Conservation (phyloP, 1,284 basidiomycete species). For the Moniliophthora roreri region DNA sequence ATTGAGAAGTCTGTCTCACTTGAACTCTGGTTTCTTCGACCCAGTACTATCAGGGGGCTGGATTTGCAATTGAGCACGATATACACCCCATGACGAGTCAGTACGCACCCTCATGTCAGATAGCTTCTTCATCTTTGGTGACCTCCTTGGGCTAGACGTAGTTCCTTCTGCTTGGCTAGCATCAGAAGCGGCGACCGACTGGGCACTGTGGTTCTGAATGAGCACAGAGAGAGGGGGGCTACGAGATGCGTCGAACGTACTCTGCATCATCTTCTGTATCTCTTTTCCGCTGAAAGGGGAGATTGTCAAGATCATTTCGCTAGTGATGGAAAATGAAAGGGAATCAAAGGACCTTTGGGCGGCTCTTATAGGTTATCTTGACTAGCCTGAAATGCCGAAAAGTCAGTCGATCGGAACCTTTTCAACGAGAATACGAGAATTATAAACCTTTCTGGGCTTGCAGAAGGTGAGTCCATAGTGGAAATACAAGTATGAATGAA, state of each 20-base stretch:
- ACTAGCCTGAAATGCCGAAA: slow-evolving; percentile 26
- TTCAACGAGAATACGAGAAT: not conserved
- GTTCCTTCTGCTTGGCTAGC: slow-evolving; percentile 5
- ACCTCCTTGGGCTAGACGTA: slow-evolving; percentile 2
- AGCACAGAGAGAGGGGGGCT: not conserved
- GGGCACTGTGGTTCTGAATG: not conserved
- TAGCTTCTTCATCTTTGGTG: slow-evolving; percentile 8
- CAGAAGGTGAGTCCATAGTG: slow-evolving; percentile 8
- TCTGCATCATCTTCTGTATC: slow-evolving; percentile 19
- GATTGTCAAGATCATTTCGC: not conserved
- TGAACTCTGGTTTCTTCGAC: slow-evolving; percentile 7
- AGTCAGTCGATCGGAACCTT: slow-evolving; percentile 1
- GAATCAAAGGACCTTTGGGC: slow-evolving; percentile 37
- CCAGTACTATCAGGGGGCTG: slow-evolving; percentile 13
- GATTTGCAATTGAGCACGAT: not conserved
- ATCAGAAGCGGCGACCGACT: slow-evolving; percentile 3
- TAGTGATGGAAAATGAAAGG: not conserved
- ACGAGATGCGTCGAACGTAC: slow-evolving; percentile 15
- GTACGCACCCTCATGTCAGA: slow-evolving; percentile 14
- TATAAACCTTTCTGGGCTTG: slow-evolving; percentile 7
- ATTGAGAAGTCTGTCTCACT: not conserved
- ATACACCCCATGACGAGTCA: not conserved
- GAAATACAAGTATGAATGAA: not conserved
- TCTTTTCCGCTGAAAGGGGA: slow-evolving; percentile 19
- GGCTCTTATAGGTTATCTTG: slow-evolving; percentile 41